Conservation (phyloP, 108 stramenopile genomes). For the Seminavis robusta region DNA sequence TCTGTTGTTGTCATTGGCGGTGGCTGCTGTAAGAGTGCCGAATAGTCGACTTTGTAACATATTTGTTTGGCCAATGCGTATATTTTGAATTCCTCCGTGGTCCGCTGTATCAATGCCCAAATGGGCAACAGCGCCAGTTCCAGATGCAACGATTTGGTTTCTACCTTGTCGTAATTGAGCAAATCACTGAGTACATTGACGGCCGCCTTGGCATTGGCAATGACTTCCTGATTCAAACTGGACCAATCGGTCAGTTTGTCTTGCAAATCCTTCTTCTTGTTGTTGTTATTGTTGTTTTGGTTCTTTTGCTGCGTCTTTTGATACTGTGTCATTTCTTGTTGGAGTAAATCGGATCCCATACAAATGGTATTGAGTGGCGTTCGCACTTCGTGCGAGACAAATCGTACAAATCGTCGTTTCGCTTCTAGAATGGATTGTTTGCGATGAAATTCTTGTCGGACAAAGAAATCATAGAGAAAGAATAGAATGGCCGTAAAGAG, state of each 20-base stretch:
- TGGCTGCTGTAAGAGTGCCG: not conserved
- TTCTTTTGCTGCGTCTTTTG: not conserved
- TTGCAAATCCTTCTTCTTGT: not conserved
- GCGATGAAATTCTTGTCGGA: slow-evolving; percentile 36
- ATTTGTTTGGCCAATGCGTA: slow-evolving; percentile 21
- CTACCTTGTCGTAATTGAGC: slow-evolving; percentile 44
- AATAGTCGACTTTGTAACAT: not conserved
- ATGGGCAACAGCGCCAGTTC: slow-evolving; percentile 20
- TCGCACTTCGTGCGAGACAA: slow-evolving; percentile 52
- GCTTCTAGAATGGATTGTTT: slow-evolving; percentile 33
- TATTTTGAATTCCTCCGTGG: slow-evolving; percentile 22
- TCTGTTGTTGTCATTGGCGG: not conserved
- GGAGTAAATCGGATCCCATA: slow-evolving; percentile 42
- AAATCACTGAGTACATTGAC: slow-evolving; percentile 47
- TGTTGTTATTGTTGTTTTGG: not conserved
- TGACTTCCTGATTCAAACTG: slow-evolving; percentile 13
- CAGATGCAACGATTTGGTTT: slow-evolving; percentile 20
- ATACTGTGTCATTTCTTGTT: slow-evolving; percentile 16
- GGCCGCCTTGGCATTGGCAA: slow-evolving; percentile 24
- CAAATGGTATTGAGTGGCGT: slow-evolving; percentile 48
- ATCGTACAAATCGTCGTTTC: slow-evolving; percentile 44
- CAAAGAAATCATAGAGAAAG: slow-evolving; percentile 48
- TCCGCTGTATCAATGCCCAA: slow-evolving; percentile 12
- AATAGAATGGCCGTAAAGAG: slow-evolving; percentile 37
- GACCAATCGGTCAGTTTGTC: not conserved